Evolutionary conservation across 78 protist species (phyloP).

Genomic region (Kipferlia bialata): DNA sequence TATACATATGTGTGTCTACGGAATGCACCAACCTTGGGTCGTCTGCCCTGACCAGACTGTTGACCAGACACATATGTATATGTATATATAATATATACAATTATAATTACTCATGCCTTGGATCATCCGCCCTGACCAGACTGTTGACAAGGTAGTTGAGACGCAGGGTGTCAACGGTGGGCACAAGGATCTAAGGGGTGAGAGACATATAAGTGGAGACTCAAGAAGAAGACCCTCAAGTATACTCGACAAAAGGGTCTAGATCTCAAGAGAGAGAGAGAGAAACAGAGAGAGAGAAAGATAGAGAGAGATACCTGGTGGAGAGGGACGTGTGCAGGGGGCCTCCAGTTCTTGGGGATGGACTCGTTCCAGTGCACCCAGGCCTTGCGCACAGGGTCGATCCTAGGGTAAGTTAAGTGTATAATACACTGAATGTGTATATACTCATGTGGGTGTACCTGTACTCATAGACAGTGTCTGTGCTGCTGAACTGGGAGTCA

Average conservation of each 20-base stretch:
- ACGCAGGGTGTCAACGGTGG: conserved; percentile 64
- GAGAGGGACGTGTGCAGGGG: conserved; percentile 32
- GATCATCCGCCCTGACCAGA: conserved; percentile 14
- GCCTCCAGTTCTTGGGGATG: conserved; percentile 15
- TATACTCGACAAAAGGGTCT: too few species aligned
- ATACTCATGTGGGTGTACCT: background rate
- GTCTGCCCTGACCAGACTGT: conserved; percentile 13
- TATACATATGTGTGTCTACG: conserved; percentile 52
- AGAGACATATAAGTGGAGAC: background rate
- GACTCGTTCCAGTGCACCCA: conserved; percentile 53
- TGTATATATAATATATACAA: conserved; percentile 41
- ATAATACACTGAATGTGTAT: too few species aligned
- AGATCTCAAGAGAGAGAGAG: too few species aligned
- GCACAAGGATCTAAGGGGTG: conserved; percentile 44
- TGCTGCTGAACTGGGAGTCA: conserved; percentile 50
- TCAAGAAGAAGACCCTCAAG: background rate
- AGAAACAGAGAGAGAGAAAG: too few species aligned
- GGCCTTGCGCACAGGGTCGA: conserved; percentile 21
- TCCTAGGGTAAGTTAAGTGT: too few species aligned
- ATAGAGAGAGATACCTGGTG: too few species aligned
- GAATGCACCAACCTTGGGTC: conserved; percentile 45
- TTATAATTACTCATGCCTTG: conserved; percentile 57
- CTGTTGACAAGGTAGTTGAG: conserved; percentile 18
- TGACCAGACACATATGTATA: conserved; percentile 24
- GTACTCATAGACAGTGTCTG: conserved; percentile 57